Base-by-base conservation (phyloP, 2,329 filamentous ascomycete species). In the Penicillium decumbens region DNA sequence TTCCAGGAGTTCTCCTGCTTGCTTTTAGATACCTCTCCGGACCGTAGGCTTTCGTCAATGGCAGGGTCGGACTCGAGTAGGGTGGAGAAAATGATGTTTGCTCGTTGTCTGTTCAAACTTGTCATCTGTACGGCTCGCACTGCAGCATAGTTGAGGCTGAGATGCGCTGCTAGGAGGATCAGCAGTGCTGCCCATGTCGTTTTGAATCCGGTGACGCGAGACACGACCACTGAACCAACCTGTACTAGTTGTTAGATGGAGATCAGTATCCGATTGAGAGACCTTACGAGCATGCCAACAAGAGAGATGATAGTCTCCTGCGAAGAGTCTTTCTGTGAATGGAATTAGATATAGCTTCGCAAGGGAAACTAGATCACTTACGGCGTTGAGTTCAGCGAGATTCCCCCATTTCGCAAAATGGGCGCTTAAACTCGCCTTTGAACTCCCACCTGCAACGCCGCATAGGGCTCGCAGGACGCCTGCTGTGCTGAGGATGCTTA, bases 271-370 rank as follows among this genome's bases (percentile, higher is more conserved):
- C 6, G 25, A 28, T 38, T 40, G 50, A 25, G 41, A 24, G 24
- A 20, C 37, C 75, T 65, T 69, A 80, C 79, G 44, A 95, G 77
- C 81, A 97, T 90, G 2, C 93, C 93, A 29, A 95, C 54, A 24
- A 97, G 77, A 2, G 89, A 92, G 49, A 98, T 88, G 18, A 95
- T 83, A 0, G 92, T 97, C 72, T 97, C 93, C 72, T 97, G 93
- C 57, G 88, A 95, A 10, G 90, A 90, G 67, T 97, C 92, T 79
- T 95, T 85, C 75, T 80, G 61, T 41, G 28, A 47, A 35, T 20
- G 33, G 54, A 18, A 15, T 57, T 25, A 59, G 40, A 45, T 35
- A 13, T 29, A 4, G 1, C 6, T 15, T 8, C 18, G 35, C 3
- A 41, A 24, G 20, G 9, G 6, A 7, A 39, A 6, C 20, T 7